These are phyloP conservation scores for Melampsora americana DNA, from an alignment of 1,284 basidiomycete species.

Conservation along the genomic window DNA sequence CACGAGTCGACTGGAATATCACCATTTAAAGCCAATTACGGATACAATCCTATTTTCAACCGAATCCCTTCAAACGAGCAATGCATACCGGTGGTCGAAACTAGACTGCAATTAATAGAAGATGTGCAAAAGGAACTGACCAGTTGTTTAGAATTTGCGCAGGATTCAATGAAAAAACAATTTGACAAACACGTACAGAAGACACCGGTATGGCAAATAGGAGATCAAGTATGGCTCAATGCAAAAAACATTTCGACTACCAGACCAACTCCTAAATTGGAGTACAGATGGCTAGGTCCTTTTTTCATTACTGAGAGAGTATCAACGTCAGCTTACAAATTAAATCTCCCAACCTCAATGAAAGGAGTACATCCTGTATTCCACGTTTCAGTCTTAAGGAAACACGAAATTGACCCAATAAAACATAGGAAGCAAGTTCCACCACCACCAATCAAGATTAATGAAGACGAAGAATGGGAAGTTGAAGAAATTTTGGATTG, in stretches of 20 bases:
- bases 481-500: no score
- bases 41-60: neutral
- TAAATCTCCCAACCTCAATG: neutral
- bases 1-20: neutral
- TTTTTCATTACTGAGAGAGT: conserved; percentile 7
- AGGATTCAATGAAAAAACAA: neutral
- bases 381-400: conserved; percentile 2
- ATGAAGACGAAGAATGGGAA: neutral
- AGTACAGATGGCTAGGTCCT: conserved; percentile 3
- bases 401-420: neutral
- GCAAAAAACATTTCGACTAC: conserved; percentile 1
- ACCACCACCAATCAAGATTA: conserved; percentile 3
- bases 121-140: no score
- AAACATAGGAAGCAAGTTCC: neutral
- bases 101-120: neutral
- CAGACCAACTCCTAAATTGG: conserved; percentile 2
- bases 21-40: neutral
- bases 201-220: neutral
- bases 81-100: neutral
- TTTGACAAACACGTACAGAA: neutral
- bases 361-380: no score
- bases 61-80: neutral
- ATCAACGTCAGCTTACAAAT: no score
- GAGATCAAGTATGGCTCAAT: conserved; percentile 18
- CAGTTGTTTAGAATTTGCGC: neutral